Evolutionary conservation across 768 basidiomycete species (phyloP).

Genomic region (Rhodotorula paludigena): DNA sequence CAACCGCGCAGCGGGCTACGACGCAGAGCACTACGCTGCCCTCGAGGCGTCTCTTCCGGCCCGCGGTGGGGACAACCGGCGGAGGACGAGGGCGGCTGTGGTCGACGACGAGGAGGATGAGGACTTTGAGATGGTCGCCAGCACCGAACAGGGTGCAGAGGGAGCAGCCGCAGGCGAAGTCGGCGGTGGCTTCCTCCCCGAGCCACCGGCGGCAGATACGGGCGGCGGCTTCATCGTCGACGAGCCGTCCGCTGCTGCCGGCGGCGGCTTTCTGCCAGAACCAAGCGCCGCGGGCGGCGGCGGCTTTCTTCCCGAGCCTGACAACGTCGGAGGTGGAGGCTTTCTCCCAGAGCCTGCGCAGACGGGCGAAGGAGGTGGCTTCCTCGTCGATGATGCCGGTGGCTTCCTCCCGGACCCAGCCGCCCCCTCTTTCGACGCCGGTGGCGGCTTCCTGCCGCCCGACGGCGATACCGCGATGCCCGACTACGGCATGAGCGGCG

Average conservation of each 20-base stretch:
- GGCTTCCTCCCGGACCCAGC: neutral
- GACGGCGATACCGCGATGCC: no score
- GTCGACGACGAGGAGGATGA: slow-evolving; percentile 29
- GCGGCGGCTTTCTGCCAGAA: slow-evolving; percentile 2
- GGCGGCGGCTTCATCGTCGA: neutral
- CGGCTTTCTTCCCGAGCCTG: neutral
- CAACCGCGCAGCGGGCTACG: slow-evolving; percentile 15
- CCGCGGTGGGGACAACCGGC: neutral
- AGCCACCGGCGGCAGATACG: neutral
- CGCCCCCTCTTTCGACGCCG: neutral
- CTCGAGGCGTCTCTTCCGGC: neutral
- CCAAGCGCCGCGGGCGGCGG: neutral
- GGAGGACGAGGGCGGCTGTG: slow-evolving; percentile 16
- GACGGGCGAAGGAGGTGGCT: neutral
- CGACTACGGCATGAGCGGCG: no score
- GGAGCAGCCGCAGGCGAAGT: neutral
- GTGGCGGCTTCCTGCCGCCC: neutral
- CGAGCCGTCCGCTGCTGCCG: neutral
- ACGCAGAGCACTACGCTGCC: no score
- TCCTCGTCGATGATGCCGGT: no score
- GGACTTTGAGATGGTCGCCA: slow-evolving; percentile 3
- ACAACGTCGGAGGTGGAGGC: neutral
- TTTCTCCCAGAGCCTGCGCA: slow-evolving; percentile 4
- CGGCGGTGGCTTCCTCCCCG: slow-evolving; percentile 14
- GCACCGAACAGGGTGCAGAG: neutral